Base-by-base conservation (phyloP, 768 basidiomycete genomes). In the Postia placenta region DNA sequence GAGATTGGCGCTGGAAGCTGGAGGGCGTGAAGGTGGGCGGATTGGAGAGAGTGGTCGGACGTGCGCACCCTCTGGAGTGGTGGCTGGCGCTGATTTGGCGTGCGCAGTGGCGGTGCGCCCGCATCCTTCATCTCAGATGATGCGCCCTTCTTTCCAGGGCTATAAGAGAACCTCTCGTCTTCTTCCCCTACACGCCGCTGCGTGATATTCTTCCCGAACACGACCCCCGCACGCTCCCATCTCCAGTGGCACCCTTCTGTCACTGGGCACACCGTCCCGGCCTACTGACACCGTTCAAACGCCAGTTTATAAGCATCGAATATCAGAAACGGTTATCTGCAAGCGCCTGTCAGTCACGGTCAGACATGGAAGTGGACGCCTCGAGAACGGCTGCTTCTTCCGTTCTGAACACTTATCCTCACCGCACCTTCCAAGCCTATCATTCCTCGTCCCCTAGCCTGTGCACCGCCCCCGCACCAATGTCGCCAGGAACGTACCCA, bases 341-440 rank as follows among this genome's bases (percentile, higher is more conserved):
- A 37, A 35, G 20, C 46, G 46, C 46, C 37, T 39, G 46, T 47
- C 46, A 47, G 37, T 45, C 45, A 36, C 33, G 28, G 37, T 25
- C 37, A 35, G 53, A 15, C 42, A 60, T 60, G 58, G 53, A 60
- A 60, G 58, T 59, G 51, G 53, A 57, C 51, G 48, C 48, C 52
- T 54, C 56, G 40, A 57, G 58, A 56, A 33, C 30, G 30, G 7
- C 9, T 33, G 47, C 52, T 55, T 23, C 55, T 33, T 49, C 52
- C 42, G 53, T 51, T 50, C 52, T 55, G 11, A n/a, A 42, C 35
- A 42, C 35, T 28, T 48, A 38, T 33, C 47, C 47, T 22, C 23
- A 49, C 28, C 26, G 28, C 22, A 14, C 28, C 27, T 19, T 36
- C 44, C 4, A 11, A 17, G 11, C 44, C 28, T 45, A 45, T 45